Conservation (phyloP, 257 asterid genomes). For the Scutellaria barbata region DNA sequence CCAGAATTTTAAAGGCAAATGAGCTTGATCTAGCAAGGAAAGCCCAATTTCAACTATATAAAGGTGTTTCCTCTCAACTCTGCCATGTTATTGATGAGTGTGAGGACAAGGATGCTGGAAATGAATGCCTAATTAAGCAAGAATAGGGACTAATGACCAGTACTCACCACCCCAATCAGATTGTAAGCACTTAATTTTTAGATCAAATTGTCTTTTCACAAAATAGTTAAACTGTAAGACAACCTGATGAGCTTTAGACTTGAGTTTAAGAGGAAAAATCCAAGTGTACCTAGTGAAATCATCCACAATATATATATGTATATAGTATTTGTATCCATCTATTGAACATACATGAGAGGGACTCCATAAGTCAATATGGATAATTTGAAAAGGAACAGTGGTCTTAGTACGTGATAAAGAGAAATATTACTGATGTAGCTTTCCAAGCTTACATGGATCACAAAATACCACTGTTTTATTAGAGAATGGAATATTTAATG, state of each 20-base stretch:
- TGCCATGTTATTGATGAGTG: not conserved
- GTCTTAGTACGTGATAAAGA: not conserved
- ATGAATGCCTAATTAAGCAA: too few species aligned
- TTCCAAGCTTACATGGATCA: not conserved
- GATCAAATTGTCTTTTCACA: not conserved
- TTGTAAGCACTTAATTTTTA: not conserved
- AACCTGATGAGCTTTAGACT: not conserved
- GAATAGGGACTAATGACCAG: not conserved
- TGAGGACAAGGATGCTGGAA: too few species aligned
- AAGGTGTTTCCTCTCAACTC: not conserved
- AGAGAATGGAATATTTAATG: too few species aligned
- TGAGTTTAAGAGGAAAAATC: not conserved
- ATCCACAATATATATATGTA: too few species aligned
- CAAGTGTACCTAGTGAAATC: not conserved
- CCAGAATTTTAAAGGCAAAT: not conserved
- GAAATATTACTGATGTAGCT: not conserved
- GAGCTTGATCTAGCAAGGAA: not conserved
- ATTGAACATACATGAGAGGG: not conserved
- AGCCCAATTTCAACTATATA: not conserved
- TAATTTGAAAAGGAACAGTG: not conserved
- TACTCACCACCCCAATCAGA: slow-evolving; percentile 1
- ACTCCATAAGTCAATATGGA: not conserved
- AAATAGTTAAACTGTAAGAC: not conserved
- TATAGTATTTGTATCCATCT: not conserved
- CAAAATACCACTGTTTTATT: not conserved